These are phyloP conservation scores for Candida nitratophila DNA, from an alignment of 805 yeast genomes.

Conservation along the genomic window DNA sequence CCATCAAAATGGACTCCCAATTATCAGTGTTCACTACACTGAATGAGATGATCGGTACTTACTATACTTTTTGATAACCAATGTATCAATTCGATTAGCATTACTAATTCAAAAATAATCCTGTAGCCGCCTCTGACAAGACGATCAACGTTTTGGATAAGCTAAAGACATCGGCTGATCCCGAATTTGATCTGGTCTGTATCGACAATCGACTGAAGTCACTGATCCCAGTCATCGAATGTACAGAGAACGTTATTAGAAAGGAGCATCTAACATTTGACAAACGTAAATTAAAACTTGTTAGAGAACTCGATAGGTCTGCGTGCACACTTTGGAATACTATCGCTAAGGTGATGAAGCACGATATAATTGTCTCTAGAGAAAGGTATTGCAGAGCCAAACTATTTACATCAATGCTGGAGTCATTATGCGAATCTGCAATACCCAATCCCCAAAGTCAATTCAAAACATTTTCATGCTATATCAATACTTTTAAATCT, in stretches of 20 bases:
- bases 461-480: conserved; percentile 26
- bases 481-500: conserved; percentile 20
- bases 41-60: not conserved
- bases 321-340: conserved; percentile 33
- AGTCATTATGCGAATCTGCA: conserved; percentile 25
- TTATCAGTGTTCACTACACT: not conserved
- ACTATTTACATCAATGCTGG: conserved; percentile 24
- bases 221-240: conserved; percentile 8
- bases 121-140: conserved; percentile 10
- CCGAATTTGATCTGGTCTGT: conserved; percentile 10
- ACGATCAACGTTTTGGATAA: conserved; percentile 1
- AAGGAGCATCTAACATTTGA: not conserved
- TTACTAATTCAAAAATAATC: not conserved
- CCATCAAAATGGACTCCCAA: not conserved
- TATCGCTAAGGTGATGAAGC: conserved; percentile 20
- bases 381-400: conserved; percentile 13
- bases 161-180: conserved; percentile 6
- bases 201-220: conserved; percentile 10
- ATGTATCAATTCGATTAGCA: too few relatives aligned
- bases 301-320: conserved; percentile 5
- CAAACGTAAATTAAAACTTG: not conserved
- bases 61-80: not conserved
- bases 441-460: conserved; percentile 15
- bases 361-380: conserved; percentile 1
- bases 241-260: conserved; percentile 8